Evolutionary conservation across 2,329 filamentous ascomycete species (phyloP).

Genomic region (Pleoardoris graminearum): DNA sequence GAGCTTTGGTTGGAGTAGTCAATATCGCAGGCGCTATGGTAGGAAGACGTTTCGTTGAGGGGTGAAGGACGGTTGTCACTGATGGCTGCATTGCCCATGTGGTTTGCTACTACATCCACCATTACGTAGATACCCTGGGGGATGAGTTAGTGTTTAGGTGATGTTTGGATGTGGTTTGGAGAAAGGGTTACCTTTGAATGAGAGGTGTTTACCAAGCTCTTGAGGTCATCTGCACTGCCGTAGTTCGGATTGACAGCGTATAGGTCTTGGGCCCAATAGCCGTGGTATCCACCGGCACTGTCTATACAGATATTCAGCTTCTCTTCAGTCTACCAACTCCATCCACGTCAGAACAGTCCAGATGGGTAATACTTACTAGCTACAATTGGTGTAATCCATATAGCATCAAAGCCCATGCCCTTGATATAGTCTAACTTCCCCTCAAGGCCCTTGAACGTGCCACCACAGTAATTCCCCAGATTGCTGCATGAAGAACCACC

Average conservation of each 20-base stretch:
- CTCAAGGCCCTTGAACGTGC: conserved; percentile 56
- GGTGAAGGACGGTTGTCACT: conserved; percentile 33
- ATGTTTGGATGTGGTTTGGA: no score
- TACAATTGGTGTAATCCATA: conserved; percentile 51
- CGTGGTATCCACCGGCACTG: conserved; percentile 55
- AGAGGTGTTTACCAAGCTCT: conserved; percentile 50
- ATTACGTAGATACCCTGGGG: conserved; percentile 50
- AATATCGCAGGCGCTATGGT: conserved; percentile 34
- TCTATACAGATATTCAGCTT: conserved; percentile 20
- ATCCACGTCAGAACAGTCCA: conserved; percentile 12
- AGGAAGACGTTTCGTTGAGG: conserved; percentile 31
- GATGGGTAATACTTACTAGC: conserved; percentile 31
- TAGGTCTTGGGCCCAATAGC: conserved; percentile 55
- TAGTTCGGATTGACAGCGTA: conserved; percentile 55
- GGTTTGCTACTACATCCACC: conserved; percentile 58
- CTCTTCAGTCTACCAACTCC: no score
- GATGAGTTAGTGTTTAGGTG: conserved; percentile 8
- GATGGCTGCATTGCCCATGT: conserved; percentile 41
- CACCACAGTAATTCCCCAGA: conserved; percentile 53
- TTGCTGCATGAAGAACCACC: conserved; percentile 37
- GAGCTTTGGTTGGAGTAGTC: conserved; percentile 38
- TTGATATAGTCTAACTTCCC: conserved; percentile 57
- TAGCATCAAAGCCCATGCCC: conserved; percentile 54
- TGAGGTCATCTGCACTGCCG: conserved; percentile 53
- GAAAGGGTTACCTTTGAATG: conserved; percentile 55